Evolutionary conservation across 371 early-diverging fungal genomes (phyloP).

Genomic region (Rhizoclosmatium hyalinum): DNA sequence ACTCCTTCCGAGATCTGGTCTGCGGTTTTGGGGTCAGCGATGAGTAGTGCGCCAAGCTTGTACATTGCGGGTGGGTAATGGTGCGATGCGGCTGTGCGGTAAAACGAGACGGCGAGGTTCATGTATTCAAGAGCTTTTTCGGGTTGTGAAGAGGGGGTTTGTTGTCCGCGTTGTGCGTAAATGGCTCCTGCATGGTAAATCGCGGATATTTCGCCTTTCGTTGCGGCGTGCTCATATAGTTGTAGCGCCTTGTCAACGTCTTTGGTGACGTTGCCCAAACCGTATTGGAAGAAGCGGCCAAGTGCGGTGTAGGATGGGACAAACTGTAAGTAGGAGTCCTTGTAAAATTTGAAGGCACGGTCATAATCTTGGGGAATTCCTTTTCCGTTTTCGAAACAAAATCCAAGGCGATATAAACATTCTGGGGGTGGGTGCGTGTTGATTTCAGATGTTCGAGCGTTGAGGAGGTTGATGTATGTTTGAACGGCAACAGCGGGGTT

Average conservation of each 20-base stretch:
- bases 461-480: conserved; percentile 2
- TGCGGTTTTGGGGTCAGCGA: not conserved
- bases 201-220: conserved; percentile 1
- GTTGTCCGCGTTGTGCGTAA: not conserved
- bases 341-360: conserved; percentile 37
- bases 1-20: conserved; percentile 24
- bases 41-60: conserved; percentile 3
- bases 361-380: conserved; percentile 40
- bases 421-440: conserved; percentile 53
- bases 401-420: conserved; percentile 80
- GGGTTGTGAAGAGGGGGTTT: not conserved
- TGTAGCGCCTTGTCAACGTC: conserved; percentile 14
- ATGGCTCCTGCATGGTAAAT: conserved; percentile 11
- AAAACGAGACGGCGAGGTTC: not conserved
- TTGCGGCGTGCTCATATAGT: conserved; percentile 19
- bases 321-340: conserved; percentile 2
- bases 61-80: conserved; percentile 19
- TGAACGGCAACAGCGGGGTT: conserved; percentile 14
- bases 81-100: not conserved
- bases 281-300: conserved; percentile 1
- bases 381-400: conserved; percentile 50
- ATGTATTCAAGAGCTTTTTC: not conserved
- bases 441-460: conserved; percentile 60
- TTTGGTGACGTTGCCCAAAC: not conserved
- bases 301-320: conserved; percentile 16